Percentiles rank a stretch among this genome's conserved stretches.
Conservation (phyloP, 2,329 filamentous ascomycete genomes). For the Pyrenophora seminiperda region DNA sequence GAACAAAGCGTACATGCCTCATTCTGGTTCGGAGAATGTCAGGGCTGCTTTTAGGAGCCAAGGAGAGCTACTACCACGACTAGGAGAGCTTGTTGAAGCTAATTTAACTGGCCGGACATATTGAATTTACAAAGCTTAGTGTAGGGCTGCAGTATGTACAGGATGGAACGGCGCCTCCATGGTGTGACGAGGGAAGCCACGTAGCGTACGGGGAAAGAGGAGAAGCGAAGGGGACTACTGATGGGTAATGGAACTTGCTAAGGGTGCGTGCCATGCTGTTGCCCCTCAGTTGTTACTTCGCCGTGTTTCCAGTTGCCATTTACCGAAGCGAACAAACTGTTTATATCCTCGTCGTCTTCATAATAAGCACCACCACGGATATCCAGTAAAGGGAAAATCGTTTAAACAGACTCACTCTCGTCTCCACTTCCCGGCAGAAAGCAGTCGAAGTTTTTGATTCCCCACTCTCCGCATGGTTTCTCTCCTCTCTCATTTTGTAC, state of each 20-base stretch:
- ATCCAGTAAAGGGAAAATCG: too few relatives aligned
- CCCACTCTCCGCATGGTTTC: too few relatives aligned
- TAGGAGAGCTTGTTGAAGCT: not conserved
- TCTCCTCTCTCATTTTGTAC: not conserved
- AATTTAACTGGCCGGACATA: not conserved
- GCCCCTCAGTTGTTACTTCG: not conserved
- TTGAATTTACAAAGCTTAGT: constrained; percentile 18
- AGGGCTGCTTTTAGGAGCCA: too few relatives aligned
- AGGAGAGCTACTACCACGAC: too few relatives aligned
- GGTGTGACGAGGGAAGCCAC: constrained; percentile 23
- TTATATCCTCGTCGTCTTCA: too few relatives aligned
- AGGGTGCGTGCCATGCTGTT: constrained; percentile 14
- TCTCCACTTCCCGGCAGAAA: too few relatives aligned
- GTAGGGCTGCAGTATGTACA: constrained; percentile 6
- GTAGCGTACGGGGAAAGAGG: constrained; percentile 30
- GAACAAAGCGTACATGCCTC: too few relatives aligned
- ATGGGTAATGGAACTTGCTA: constrained; percentile 8
- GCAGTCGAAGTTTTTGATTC: too few relatives aligned
- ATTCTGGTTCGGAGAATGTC: too few relatives aligned
- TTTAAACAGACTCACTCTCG: too few relatives aligned
- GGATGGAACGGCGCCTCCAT: constrained; percentile 21
- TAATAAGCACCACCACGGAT: too few relatives aligned
- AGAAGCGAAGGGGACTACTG: constrained; percentile 23
- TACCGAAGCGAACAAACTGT: not conserved
- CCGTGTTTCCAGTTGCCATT: not conserved